Evolutionary conservation across 305 asterid species (phyloP).

Genomic region (Fraxinus latifolia): DNA sequence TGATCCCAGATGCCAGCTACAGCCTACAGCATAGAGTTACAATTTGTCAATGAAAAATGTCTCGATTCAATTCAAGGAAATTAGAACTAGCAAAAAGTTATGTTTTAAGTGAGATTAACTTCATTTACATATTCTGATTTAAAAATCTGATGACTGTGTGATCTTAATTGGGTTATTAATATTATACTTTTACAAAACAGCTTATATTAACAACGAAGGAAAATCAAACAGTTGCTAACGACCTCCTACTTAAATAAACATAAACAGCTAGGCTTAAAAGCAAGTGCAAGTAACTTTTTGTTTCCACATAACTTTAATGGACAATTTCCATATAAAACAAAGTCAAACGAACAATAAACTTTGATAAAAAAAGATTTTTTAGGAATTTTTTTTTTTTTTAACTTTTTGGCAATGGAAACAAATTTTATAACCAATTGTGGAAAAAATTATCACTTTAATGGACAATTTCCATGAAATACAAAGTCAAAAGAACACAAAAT

Average conservation of each 20-base stretch:
- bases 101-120: neutral
- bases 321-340: no score
- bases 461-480: no score
- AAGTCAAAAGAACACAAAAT: no score
- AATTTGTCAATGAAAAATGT: neutral
- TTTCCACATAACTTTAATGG: no score
- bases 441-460: no score
- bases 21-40: slow-evolving; percentile 46
- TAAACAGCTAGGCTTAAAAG: neutral
- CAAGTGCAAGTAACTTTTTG: neutral
- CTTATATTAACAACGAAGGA: neutral
- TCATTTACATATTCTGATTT: neutral
- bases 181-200: neutral
- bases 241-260: neutral
- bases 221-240: neutral
- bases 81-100: neutral
- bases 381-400: no score
- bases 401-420: no score
- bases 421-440: no score
- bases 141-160: neutral
- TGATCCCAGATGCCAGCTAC: slow-evolving; percentile 62
- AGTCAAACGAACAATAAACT: no score
- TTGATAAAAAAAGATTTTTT: no score
- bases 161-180: neutral
- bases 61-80: neutral